Conservation (phyloP, 73 alveolate species). For the Paramecium octaurelia region DNA sequence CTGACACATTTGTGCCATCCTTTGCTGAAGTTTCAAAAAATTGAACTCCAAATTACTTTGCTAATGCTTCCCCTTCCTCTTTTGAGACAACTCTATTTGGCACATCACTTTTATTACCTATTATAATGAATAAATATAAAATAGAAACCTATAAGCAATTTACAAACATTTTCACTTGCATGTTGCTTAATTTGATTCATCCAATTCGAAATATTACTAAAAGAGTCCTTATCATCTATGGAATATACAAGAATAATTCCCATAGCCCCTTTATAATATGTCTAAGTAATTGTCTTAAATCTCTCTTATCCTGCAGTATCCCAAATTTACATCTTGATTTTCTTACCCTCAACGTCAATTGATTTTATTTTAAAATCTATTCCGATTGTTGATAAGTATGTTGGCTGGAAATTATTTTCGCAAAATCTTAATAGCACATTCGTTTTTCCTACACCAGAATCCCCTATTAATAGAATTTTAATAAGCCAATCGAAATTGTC, state of each 20-base stretch:
- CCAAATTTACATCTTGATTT: slow-evolving; percentile 84
- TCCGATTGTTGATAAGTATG: slow-evolving; percentile 83
- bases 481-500: slow-evolving; percentile 66
- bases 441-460: slow-evolving; percentile 86
- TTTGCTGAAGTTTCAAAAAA: slow-evolving; percentile 52
- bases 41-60: slow-evolving; percentile 55
- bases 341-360: slow-evolving; percentile 71
- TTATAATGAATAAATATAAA: background rate
- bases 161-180: slow-evolving; percentile 40
- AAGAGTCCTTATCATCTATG: slow-evolving; percentile 68
- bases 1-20: slow-evolving; percentile 22
- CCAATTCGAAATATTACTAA: slow-evolving; percentile 75
- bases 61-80: slow-evolving; percentile 71
- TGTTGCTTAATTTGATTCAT: slow-evolving; percentile 61
- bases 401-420: slow-evolving; percentile 77
- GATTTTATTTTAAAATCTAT: slow-evolving; percentile 83
- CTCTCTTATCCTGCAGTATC: slow-evolving; percentile 92
- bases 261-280: slow-evolving; percentile 85
- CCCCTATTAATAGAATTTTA: slow-evolving; percentile 80
- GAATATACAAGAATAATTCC: slow-evolving; percentile 82
- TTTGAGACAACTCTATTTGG: slow-evolving; percentile 55
- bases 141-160: slow-evolving; percentile 37
- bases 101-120: slow-evolving; percentile 62
- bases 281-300: slow-evolving; percentile 77
- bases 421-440: slow-evolving; percentile 77